These are phyloP conservation scores for Aquilaria yunnanensis DNA, from an alignment of 345 rosid genomes.

Conservation along the genomic window DNA sequence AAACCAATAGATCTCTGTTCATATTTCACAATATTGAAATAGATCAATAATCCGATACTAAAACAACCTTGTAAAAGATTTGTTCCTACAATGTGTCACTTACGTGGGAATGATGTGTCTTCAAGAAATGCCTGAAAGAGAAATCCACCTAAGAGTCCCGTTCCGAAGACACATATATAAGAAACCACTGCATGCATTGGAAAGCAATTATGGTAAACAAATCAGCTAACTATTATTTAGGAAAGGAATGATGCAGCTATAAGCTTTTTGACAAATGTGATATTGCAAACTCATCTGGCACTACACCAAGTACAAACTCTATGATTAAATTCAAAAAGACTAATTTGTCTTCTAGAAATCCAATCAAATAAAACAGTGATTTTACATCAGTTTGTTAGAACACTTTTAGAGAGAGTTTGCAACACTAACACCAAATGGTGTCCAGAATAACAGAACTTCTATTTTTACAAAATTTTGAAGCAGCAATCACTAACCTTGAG, in stretches of 20 bases:
- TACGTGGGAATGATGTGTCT: conserved; percentile 77
- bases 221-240: conserved; percentile 6
- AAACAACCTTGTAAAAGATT: too few species aligned
- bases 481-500: conserved; percentile 53
- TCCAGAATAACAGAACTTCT: not conserved
- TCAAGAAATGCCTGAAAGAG: conserved; percentile 59
- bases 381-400: not conserved
- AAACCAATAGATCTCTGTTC: too few species aligned
- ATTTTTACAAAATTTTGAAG: conserved; percentile 2
- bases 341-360: too few species aligned
- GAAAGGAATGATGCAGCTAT: not conserved
- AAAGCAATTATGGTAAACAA: conserved; percentile 11
- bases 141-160: conserved; percentile 75
- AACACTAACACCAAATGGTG: not conserved
- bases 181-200: conserved; percentile 40
- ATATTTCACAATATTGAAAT: too few species aligned
- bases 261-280: too few species aligned
- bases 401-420: conserved; percentile 3
- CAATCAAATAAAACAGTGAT: too few species aligned
- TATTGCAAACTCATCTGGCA: too few species aligned
- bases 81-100: conserved; percentile 16
- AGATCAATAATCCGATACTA: too few species aligned
- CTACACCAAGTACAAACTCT: too few species aligned
- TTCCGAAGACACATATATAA: conserved; percentile 65
- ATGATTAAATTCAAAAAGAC: too few species aligned